Base-by-base conservation (phyloP, 139 green algal species). In the Zygnema cylindricum region DNA sequence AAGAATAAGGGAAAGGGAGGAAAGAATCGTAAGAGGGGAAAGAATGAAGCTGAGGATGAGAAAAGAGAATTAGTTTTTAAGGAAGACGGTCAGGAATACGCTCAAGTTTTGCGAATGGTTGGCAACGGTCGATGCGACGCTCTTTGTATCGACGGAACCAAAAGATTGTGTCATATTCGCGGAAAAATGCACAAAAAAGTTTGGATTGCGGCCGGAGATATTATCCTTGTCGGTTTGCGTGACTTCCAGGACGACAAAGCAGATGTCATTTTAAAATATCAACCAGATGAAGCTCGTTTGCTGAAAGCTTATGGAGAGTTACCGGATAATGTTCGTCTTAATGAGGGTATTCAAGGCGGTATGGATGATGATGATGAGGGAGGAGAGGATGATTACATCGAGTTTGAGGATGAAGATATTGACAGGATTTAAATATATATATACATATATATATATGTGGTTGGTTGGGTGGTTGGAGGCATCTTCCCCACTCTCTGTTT, bases 111-210 rank as follows among this genome's bases (percentile, higher is more conserved):
- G 84, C 93, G 96, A 57, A 99, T 99, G 98, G 95, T 99, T 43
- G 98, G 98, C 7, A 99, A 99, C 93, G 97, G 97, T 1, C 95
- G 98, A 25, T 92, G 99, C 55, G 97, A 99, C 88, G 96, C 97
- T 23, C 95, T 98, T 88, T 99, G 98, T 95, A 99, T 99, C 57
- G 98, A 99, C 92, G 95, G 96, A 55, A 94, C 96, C 30, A 99
- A 99, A 92, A 94, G 98, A 42, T 88, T 99, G 40, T 99, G 97
- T 86, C 97, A 99, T 92, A 99, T 99, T 81, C 95, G 98, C 55
- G 98, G 98, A 69, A 99, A 99, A 94, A 99, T 99, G 97, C 92
- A 98, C 2, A 99, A 99, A 92, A 99, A 99, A 93, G 97, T 99
- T 21, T 97, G 96, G 95, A 95, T 98, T 3, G 95, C 91, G 71